A percentile compares a stretch with the other conserved stretches of the same genome.
These are phyloP conservation scores for Amaranthus hypochondriacus DNA, from an alignment of 148 eudicot genomes.

Conservation along the genomic window DNA sequence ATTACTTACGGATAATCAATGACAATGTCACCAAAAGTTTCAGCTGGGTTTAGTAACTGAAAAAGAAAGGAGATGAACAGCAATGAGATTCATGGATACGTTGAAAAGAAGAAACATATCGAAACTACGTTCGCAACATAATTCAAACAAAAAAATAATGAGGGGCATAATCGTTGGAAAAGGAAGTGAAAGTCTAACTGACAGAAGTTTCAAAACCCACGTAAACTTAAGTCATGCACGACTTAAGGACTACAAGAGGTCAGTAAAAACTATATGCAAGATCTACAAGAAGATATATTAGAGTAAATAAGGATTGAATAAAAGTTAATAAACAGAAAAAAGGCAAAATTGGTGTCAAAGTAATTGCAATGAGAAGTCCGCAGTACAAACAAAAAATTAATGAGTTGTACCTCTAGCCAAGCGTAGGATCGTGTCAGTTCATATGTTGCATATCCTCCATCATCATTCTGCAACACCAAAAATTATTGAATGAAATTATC, in stretches of 20 bases:
- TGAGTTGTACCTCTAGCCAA: conserved; percentile 81
- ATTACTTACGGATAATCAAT: conserved; percentile 95
- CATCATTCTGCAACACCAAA: conserved; percentile 51
- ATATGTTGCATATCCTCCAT: conserved; percentile 94
- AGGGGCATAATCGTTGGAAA: neutral
- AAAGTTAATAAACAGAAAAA: too few species aligned
- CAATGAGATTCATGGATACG: conserved; percentile 3
- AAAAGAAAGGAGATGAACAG: conserved; percentile 7
- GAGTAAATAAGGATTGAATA: too few species aligned
- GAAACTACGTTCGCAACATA: neutral
- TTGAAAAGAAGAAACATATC: too few species aligned
- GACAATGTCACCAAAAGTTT: conserved; percentile 97
- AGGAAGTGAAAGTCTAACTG: neutral
- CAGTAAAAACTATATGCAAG: too few species aligned
- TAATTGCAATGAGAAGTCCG: neutral
- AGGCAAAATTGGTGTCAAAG: neutral
- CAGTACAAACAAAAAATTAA: neutral
- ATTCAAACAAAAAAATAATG: neutral
- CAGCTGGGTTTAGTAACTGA: conserved; percentile 95
- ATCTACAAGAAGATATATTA: too few species aligned
- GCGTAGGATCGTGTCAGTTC: conserved; percentile 93
- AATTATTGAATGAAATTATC: neutral
- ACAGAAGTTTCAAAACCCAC: neutral
- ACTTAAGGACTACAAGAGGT: too few species aligned
- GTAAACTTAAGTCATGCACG: too few species aligned